Conservation (phyloP, 139 green algal species). For the Chlorella sp. region DNA sequence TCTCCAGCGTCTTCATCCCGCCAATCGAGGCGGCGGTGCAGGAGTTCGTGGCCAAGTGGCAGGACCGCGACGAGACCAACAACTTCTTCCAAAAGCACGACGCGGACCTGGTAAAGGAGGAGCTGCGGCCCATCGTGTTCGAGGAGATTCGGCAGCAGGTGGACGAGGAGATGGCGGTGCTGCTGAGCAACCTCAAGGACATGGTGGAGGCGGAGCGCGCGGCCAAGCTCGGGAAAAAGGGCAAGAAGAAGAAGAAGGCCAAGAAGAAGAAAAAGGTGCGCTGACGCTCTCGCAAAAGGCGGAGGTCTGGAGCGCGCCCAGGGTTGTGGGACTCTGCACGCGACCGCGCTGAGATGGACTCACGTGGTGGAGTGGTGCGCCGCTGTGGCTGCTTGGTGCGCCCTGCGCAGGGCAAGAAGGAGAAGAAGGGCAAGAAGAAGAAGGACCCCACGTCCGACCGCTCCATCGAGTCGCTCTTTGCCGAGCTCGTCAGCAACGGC, state of each 20-base stretch:
- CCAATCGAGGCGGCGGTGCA: conserved; percentile 63
- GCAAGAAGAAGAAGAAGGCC: conserved; percentile 59
- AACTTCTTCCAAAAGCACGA: conserved; percentile 73
- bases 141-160: conserved; percentile 80
- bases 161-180: conserved; percentile 78
- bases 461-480: conserved; percentile 78
- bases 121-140: conserved; percentile 84
- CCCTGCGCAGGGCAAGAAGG: conserved; percentile 48
- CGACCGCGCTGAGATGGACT: too few relatives aligned
- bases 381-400: too few relatives aligned
- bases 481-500: conserved; percentile 73
- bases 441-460: conserved; percentile 86
- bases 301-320: too few relatives aligned
- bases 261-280: conserved; percentile 50
- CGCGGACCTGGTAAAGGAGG: conserved; percentile 71
- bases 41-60: conserved; percentile 75
- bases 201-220: conserved; percentile 67
- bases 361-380: too few relatives aligned
- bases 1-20: conserved; percentile 56
- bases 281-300: too few relatives aligned
- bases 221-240: conserved; percentile 64
- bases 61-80: conserved; percentile 53
- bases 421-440: conserved; percentile 69
- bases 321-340: too few relatives aligned
- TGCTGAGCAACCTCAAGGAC: conserved; percentile 86